These are phyloP conservation scores for Panaeolus papilionaceus DNA, from an alignment of 768 basidiomycete species.

Conservation along the genomic window DNA sequence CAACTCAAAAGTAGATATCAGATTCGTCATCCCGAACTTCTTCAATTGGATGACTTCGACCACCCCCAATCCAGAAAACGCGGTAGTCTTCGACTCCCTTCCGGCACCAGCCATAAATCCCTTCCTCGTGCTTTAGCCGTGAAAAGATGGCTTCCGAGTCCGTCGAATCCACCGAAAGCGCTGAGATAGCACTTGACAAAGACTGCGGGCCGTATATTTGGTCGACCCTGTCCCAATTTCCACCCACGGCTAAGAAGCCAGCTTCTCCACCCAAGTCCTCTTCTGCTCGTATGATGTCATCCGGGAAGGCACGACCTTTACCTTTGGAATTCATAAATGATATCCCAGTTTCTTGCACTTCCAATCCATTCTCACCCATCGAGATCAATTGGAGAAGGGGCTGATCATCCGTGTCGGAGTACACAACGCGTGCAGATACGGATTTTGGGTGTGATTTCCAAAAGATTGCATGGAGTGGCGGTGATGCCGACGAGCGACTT, in stretches of 20 bases:
- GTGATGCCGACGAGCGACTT: conserved; percentile 45
- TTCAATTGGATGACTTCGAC: conserved; percentile 18
- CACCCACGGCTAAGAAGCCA: conserved; percentile 60
- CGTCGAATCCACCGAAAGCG: conserved; percentile 53
- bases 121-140: conserved; percentile 59
- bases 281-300: conserved; percentile 59
- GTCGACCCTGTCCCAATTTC: conserved; percentile 55
- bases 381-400: conserved; percentile 73
- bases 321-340: conserved; percentile 56
- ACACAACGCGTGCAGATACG: conserved; percentile 56
- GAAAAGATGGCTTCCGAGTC: conserved; percentile 57
- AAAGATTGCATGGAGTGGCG: conserved; percentile 58
- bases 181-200: conserved; percentile 52
- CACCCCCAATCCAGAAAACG: conserved; percentile 83
- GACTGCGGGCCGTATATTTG: conserved; percentile 42
- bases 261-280: conserved; percentile 70
- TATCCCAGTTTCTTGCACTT: conserved; percentile 72
- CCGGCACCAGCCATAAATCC: conserved; percentile 80
- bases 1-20: conserved; percentile 3
- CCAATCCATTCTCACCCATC: conserved; percentile 74
- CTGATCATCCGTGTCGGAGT: conserved; percentile 34
- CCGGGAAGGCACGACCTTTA: conserved; percentile 48
- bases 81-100: conserved; percentile 80
- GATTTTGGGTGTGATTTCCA: conserved; percentile 68
- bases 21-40: conserved; percentile 18